Percentiles rank a stretch among this genome's conserved stretches.
Evolutionary conservation across 148 eudicot genomes (phyloP).

Genomic region (Chenopodium album): DNA sequence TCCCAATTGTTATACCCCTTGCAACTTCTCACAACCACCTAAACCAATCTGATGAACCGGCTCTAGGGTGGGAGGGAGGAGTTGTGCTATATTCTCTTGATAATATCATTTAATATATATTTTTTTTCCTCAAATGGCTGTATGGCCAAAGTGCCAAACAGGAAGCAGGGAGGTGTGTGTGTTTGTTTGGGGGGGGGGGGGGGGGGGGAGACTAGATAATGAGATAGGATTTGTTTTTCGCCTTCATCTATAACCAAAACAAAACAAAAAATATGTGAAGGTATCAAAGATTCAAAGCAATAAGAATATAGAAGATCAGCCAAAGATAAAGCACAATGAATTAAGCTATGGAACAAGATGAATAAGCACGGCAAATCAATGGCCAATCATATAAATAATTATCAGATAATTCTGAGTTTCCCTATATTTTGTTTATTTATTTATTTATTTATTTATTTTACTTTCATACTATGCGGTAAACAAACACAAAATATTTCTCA

Average conservation of each 20-base stretch:
- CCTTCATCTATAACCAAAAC: not conserved
- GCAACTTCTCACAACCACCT: too few species aligned
- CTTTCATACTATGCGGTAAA: not conserved
- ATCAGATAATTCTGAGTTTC: not conserved
- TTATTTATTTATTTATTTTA: not conserved
- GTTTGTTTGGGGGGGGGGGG: too few species aligned
- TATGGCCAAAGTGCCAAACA: too few species aligned
- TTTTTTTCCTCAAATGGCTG: too few species aligned
- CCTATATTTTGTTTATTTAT: too few species aligned
- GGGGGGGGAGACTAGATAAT: not conserved
- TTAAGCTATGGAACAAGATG: not conserved
- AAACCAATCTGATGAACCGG: too few species aligned
- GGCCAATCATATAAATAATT: not conserved
- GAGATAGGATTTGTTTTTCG: not conserved
- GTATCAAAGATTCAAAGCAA: not conserved
- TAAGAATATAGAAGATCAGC: not conserved
- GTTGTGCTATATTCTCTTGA: too few species aligned
- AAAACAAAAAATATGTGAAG: not conserved
- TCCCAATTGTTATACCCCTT: too few species aligned
- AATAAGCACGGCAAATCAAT: not conserved
- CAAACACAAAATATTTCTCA: not conserved
- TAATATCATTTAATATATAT: too few species aligned
- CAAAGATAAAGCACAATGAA: not conserved
- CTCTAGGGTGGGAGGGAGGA: too few species aligned
- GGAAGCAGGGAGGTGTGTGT: not conserved